Base-by-base conservation (phyloP, 768 basidiomycete genomes). In the Rhizopogon vesiculosus region DNA sequence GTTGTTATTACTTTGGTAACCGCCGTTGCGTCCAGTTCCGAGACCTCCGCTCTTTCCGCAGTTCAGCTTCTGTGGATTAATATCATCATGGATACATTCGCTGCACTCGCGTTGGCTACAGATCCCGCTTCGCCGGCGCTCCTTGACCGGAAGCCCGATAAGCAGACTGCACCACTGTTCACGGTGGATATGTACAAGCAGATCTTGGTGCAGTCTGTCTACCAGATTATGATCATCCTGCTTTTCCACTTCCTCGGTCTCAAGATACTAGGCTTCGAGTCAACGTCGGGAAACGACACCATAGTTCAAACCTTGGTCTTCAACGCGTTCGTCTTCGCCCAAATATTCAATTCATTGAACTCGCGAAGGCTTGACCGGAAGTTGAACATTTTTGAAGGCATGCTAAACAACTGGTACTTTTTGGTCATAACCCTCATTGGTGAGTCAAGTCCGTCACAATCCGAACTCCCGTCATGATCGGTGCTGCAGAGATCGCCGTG, bases 41-140 rank as follows among this genome's bases (percentile, higher is more conserved):
- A 97, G 67, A 63, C 75, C 9, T 93, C 94, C 1, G 94, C 93
- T n/a, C 76, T 99, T 29, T 87, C 91, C 22, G 96, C 97, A 33
- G 97, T 99, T 1, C 97, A 99, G 68, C 74, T 99, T 5, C 83
- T 99, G 19, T 99, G 97, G 95, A 93, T 98, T 72, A 98, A 98
- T 77, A 88, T 98, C 59, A 96, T 96, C 70, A 96, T 96, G 94
- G 95, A 97, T 68, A 96, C 93, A 2, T 98, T 99, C 67, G 97
- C 97, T 54, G 97, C 97, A 25, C 85, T 98, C 50, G 97, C 97
- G 12, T 83, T 99, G 50, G 96, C 97, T 16, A 98, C 97, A 25
- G 97, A 98, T 69, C 95, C 94, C 8, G 95, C 97, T 1, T 84
- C 87, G 1, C 85, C 85, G 45, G 69, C 76, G 5, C 80, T 92